Evolutionary conservation across 1,139 yeast genomes (phyloP), one percentile per base, ranked within the genome.

Genomic region (Yamadazyma membranifaciens): DNA sequence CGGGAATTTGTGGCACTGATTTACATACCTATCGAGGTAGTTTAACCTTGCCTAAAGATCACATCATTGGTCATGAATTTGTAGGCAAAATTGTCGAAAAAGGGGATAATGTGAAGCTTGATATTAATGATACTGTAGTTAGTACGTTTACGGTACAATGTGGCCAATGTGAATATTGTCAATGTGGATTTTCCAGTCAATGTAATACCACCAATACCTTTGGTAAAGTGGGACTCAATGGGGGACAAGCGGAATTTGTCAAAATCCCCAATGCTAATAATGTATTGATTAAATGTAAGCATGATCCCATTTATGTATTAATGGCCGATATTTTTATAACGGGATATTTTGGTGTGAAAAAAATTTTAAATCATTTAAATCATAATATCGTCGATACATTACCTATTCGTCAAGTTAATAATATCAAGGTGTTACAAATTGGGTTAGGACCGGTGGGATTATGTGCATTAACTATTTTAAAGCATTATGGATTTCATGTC

Each of bases 301-400:
- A 48, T n/a, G 80, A 75, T 47, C 60, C 73, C 2, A 68, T 75
- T 7, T 73, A 80, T 35, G 75, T 80, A 6, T 57, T 81, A 47
- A 77, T 81, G 83, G 81, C 84, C 7, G 87, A 81, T 57, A 81
- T 81, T 41, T 81, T 81, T 56, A 78, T 81, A 30, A 81, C 87
- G 1, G 87, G 84, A 0, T 80, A 76, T 57, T 77, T 71, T 51
- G 85, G 85, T 29, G 75, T 65, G 10, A 68, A 67, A 45, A 70
- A 71, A 47, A 78, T 80, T 20, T 54, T 71, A 14, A 75, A 78
- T 47, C 70, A 66, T 45, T 59, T 66, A 44, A 48, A 50, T 22
- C 54, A 54, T 20, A 58, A 59, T 36, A 44, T 58, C 6, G 54
- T 59, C 2, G 35, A 46, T 36, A 52, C 54, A 0, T 39, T 46